phyloP scores from a whole-genome alignment of 495 filamentous ascomycete genomes.

The Talaromyces proteolyticus region DNA sequence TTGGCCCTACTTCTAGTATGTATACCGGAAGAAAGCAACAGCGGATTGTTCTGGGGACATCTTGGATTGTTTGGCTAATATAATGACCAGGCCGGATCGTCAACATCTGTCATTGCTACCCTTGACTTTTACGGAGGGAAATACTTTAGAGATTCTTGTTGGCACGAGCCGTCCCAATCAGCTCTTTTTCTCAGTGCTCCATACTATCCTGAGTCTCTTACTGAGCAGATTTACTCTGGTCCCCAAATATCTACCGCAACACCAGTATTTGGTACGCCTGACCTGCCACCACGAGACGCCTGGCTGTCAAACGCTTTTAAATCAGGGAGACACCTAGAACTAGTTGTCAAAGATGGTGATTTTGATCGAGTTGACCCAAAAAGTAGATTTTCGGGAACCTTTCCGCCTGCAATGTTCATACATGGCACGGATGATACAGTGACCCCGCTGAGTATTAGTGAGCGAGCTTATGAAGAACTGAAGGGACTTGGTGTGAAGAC shows the following conservation, averaged over 20 bases:
- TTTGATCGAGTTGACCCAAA: neutral
- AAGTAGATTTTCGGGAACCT: neutral
- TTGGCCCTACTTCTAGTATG: neutral
- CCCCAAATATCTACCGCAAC: neutral
- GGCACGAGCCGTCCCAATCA: neutral
- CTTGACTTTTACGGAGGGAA: neutral
- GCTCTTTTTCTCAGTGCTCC: neutral
- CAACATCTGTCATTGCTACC: neutral
- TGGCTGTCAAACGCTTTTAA: neutral
- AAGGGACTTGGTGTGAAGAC: neutral
- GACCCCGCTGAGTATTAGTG: neutral
- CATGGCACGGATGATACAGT: neutral
- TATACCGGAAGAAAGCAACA: neutral
- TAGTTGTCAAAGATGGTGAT: neutral
- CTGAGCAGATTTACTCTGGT: neutral
- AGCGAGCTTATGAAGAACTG: neutral
- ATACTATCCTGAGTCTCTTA: neutral
- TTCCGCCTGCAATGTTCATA: neutral
- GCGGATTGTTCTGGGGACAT: neutral
- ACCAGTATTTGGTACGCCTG: neutral
- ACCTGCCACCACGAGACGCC: neutral
- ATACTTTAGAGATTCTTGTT: neutral
- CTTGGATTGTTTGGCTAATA: too few relatives aligned
- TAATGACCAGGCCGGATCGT: neutral
- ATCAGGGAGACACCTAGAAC: neutral